Percentiles rank a stretch among this genome's conserved stretches.
These are phyloP conservation scores for Penicillium mononematosum DNA, from an alignment of 495 filamentous ascomycete genomes.

Conservation along the genomic window DNA sequence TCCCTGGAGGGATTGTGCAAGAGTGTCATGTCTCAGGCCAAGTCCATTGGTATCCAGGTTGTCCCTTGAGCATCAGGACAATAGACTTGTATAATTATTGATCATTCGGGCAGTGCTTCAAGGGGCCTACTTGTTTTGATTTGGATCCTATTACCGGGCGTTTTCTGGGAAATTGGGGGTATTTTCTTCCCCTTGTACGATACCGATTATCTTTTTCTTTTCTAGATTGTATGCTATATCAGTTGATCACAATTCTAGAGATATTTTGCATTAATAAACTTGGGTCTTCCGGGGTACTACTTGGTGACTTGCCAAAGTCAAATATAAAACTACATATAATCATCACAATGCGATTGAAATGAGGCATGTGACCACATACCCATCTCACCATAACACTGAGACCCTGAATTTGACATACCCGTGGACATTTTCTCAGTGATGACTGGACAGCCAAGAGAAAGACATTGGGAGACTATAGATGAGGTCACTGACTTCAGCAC, in stretches of 20 bases:
- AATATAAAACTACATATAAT: neutral
- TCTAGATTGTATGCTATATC: conserved; percentile 15
- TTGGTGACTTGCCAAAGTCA: neutral
- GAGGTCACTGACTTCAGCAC: neutral
- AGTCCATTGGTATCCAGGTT: conserved; percentile 82
- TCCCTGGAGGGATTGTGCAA: conserved; percentile 78
- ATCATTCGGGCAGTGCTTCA: conserved; percentile 1
- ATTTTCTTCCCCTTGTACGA: conserved; percentile 21
- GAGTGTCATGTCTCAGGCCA: conserved; percentile 83
- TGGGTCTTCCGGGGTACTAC: neutral
- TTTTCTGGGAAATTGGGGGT: conserved; percentile 11
- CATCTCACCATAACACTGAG: neutral
- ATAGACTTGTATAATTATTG: conserved; percentile 14
- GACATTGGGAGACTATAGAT: neutral
- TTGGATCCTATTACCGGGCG: conserved; percentile 14
- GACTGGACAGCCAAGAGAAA: neutral
- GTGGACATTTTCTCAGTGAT: neutral
- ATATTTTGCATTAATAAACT: conserved; percentile 1
- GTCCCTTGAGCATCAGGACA: conserved; percentile 53
- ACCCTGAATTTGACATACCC: neutral
- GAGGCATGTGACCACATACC: neutral
- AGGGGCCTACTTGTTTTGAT: conserved; percentile 12
- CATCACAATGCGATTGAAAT: neutral
- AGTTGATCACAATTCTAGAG: conserved; percentile 10
- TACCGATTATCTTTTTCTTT: conserved; percentile 16